phyloP scores from a whole-genome alignment of 2,329 filamentous ascomycete genomes.

The Nemania sp. region DNA sequence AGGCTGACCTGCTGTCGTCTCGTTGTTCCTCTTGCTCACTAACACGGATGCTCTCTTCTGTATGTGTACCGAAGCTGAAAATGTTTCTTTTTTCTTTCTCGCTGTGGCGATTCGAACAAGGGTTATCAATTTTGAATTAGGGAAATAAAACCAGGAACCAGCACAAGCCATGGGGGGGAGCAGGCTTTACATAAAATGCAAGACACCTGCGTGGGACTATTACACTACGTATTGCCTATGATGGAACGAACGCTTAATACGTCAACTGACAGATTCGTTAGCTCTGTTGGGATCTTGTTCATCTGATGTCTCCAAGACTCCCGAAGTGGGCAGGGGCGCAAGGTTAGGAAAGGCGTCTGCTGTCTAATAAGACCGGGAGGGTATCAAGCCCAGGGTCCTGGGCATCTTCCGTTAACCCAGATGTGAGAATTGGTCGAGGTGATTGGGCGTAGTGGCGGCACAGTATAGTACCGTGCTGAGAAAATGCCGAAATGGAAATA shows the following conservation, averaged over 20 bases:
- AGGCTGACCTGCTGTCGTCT: constrained; percentile 13
- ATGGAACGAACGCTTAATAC: constrained; percentile 37
- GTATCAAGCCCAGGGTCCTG: constrained; percentile 36
- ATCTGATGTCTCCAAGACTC: constrained; percentile 24
- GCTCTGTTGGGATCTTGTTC: constrained; percentile 28
- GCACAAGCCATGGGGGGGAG: constrained; percentile 12
- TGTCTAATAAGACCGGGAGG: constrained; percentile 28
- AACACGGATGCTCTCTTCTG: background rate
- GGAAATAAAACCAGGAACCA: constrained; percentile 8
- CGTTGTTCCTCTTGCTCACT: background rate
- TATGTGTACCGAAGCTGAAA: constrained; percentile 10
- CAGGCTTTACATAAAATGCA: constrained; percentile 37
- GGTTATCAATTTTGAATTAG: no score
- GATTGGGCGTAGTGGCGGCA: constrained; percentile 27
- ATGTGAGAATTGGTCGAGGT: constrained; percentile 28
- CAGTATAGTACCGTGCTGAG: constrained; percentile 16
- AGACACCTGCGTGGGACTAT: constrained; percentile 22
- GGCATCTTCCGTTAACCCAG: constrained; percentile 23
- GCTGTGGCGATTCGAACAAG: background rate
- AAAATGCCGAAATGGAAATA: constrained; percentile 32
- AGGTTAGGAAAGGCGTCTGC: constrained; percentile 27
- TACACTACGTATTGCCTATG: constrained; percentile 29
- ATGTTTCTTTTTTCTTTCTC: constrained; percentile 2
- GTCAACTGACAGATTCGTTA: constrained; percentile 39
- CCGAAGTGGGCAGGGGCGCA: constrained; percentile 26